These are phyloP conservation scores for Ascochyta pisi DNA, from an alignment of 2,329 filamentous ascomycete genomes.

Conservation along the genomic window DNA sequence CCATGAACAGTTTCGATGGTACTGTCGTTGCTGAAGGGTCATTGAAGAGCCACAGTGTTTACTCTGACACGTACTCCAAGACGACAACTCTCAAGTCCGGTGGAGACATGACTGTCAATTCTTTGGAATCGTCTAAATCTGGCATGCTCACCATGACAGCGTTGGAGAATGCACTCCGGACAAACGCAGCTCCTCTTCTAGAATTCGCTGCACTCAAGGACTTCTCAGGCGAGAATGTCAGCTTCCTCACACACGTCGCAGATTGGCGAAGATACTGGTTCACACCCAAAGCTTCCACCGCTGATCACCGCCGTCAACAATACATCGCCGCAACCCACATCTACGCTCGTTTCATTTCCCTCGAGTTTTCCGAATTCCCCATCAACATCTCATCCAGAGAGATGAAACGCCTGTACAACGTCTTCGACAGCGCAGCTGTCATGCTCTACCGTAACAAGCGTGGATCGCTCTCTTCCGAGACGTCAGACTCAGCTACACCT, in stretches of 20 bases:
- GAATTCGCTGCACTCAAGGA: conserved; percentile 45
- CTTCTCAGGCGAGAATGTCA: conserved; percentile 46
- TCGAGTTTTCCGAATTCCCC: conserved; percentile 44
- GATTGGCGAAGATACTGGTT: conserved; percentile 46
- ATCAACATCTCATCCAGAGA: conserved; percentile 44
- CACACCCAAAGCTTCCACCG: conserved; percentile 24
- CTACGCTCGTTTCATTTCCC: conserved; percentile 44
- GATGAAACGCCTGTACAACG: conserved; percentile 34
- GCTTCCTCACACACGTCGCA: conserved; percentile 43
- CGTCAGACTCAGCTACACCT: conserved; percentile 32
- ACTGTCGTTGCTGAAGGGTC: conserved; percentile 11
- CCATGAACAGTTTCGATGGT: conserved; percentile 13
- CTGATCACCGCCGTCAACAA: conserved; percentile 35
- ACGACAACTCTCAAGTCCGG: conserved; percentile 27
- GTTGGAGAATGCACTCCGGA: conserved; percentile 41
- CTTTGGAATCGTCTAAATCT: conserved; percentile 38
- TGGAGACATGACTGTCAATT: conserved; percentile 19
- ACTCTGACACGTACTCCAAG: conserved; percentile 20
- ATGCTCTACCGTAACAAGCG: conserved; percentile 30
- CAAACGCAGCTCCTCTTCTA: conserved; percentile 40
- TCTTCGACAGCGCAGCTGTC: conserved; percentile 36
- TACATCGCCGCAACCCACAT: conserved; percentile 42
- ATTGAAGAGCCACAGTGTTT: conserved; percentile 22
- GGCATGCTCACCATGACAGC: conserved; percentile 46
- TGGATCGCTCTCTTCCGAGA: conserved; percentile 24